Evolutionary conservation across 768 basidiomycete species (phyloP).

Genomic region (Xerocomellus amylosporus): DNA sequence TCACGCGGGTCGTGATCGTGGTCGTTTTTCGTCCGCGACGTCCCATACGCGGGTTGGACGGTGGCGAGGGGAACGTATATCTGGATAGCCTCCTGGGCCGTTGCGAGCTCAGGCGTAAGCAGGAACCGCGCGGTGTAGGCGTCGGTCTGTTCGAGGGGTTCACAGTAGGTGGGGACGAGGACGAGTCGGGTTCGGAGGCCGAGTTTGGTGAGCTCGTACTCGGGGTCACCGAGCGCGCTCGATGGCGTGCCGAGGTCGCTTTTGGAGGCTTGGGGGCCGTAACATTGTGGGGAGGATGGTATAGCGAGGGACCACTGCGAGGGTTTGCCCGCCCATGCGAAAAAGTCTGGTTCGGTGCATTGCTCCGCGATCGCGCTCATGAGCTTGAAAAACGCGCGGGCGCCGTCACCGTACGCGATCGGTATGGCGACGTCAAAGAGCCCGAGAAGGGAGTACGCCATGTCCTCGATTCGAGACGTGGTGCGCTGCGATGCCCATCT

Average conservation of each 20-base stretch:
- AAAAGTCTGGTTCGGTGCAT: conserved; percentile 21
- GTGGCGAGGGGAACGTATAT: conserved; percentile 7
- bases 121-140: conserved; percentile 10
- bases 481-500: conserved; percentile 22
- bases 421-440: conserved; percentile 23
- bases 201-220: conserved; percentile 24
- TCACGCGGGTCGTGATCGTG: conserved; percentile 2
- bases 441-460: conserved; percentile 24
- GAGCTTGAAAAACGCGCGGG: conserved; percentile 22
- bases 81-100: conserved; percentile 22
- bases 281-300: conserved; percentile 25
- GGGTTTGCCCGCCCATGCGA: conserved; percentile 23
- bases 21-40: not conserved
- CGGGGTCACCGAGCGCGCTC: conserved; percentile 19
- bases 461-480: conserved; percentile 24
- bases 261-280: conserved; percentile 4
- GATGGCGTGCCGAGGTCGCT: conserved; percentile 10
- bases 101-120: conserved; percentile 19
- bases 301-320: conserved; percentile 25
- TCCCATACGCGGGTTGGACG: not conserved
- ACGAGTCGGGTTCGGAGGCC: conserved; percentile 18
- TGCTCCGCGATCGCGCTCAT: conserved; percentile 15
- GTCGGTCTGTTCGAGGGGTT: conserved; percentile 18
- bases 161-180: conserved; percentile 23
- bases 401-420: conserved; percentile 25